These are phyloP conservation scores for Chaetomium fimeti DNA, from an alignment of 495 filamentous ascomycete species.

Conservation along the genomic window DNA sequence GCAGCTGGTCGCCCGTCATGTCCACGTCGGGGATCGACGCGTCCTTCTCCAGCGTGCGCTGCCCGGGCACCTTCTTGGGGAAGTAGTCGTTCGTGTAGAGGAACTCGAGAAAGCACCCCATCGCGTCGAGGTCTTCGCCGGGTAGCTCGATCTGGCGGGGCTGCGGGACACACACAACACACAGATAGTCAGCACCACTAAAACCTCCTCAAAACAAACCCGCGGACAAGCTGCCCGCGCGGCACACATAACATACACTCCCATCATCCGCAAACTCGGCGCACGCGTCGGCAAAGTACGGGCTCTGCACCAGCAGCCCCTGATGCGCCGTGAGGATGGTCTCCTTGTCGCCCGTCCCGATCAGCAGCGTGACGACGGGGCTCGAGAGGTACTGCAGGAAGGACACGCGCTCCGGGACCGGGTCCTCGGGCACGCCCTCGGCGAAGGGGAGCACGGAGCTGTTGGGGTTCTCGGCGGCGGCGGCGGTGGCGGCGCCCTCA, in stretches of 20 bases:
- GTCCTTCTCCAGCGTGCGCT: conserved; percentile 57
- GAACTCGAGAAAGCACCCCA: conserved; percentile 86
- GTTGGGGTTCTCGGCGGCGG: conserved; percentile 21
- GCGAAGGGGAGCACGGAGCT: conserved; percentile 43
- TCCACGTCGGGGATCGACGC: conserved; percentile 60
- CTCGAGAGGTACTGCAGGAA: conserved; percentile 66
- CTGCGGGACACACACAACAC: conserved; percentile 28
- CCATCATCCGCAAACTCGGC: conserved; percentile 55
- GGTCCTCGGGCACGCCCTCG: conserved; percentile 41
- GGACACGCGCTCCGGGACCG: conserved; percentile 38
- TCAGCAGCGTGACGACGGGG: conserved; percentile 73
- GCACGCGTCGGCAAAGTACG: conserved; percentile 67
- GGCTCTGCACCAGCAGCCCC: conserved; percentile 67
- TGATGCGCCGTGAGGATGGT: conserved; percentile 76
- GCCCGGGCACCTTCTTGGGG: conserved; percentile 59
- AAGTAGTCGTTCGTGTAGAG: conserved; percentile 92
- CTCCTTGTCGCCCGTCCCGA: conserved; percentile 61
- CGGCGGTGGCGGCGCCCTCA: conserved; percentile 33
- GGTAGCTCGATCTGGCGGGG: conserved; percentile 66
- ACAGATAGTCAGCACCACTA: neutral
- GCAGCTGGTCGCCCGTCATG: conserved; percentile 69
- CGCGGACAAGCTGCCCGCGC: no score
- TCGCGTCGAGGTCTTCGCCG: conserved; percentile 72
- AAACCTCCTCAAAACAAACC: neutral
- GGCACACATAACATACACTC: conserved; percentile 36